Evolutionary conservation across 2,329 filamentous ascomycete genomes (phyloP).

Genomic region (Xylaria multiplex): DNA sequence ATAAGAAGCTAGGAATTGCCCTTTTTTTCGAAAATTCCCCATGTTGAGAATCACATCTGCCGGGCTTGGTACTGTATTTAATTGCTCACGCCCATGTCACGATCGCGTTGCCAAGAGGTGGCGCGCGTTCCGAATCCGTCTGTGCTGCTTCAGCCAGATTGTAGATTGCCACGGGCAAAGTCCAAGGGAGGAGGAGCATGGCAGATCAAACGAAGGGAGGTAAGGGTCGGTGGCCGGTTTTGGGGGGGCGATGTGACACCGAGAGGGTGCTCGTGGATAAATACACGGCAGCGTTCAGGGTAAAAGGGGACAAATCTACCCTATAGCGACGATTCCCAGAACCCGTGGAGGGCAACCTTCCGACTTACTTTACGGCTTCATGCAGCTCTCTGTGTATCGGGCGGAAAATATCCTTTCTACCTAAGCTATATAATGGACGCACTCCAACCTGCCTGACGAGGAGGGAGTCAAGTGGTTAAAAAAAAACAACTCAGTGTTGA

Average conservation of each 20-base stretch:
- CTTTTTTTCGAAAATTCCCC: background rate
- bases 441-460: slow-evolving; percentile 10
- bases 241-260: slow-evolving; percentile 27
- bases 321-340: slow-evolving; percentile 18
- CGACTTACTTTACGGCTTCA: slow-evolving; percentile 31
- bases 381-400: slow-evolving; percentile 15
- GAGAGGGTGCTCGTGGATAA: slow-evolving; percentile 39
- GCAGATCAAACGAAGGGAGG: slow-evolving; percentile 14
- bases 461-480: background rate
- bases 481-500: slow-evolving; percentile 1
- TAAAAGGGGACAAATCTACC: slow-evolving; percentile 36
- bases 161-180: slow-evolving; percentile 25
- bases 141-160: slow-evolving; percentile 37
- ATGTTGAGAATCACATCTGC: slow-evolving; percentile 34
- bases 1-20: slow-evolving; percentile 1
- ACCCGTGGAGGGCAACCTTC: slow-evolving; percentile 37
- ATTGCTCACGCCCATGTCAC: slow-evolving; percentile 28
- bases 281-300: slow-evolving; percentile 38
- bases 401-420: slow-evolving; percentile 9
- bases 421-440: slow-evolving; percentile 25
- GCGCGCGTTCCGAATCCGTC: slow-evolving; percentile 20
- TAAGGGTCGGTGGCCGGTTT: slow-evolving; percentile 18
- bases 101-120: slow-evolving; percentile 36
- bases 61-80: slow-evolving; percentile 38
- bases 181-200: background rate